Evolutionary conservation across 2,329 filamentous ascomycete species (phyloP), one percentile per base, ranked within the genome.

Genomic region (Eutypella sp.): DNA sequence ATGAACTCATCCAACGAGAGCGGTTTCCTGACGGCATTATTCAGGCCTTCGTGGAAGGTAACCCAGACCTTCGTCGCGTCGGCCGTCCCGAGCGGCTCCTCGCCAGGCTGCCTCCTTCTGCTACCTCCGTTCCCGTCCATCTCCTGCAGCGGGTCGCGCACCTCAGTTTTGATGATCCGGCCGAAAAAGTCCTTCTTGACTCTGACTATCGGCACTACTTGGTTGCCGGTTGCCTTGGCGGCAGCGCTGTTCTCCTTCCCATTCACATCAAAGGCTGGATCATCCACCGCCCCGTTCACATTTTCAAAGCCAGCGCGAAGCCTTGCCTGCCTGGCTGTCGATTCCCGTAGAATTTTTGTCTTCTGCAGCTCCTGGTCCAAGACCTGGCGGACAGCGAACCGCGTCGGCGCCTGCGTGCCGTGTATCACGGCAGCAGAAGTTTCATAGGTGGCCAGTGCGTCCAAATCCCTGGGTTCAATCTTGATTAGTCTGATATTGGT

Each of bases 301-400:
- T n/a, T n/a, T n/a, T n/a, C n/a, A n/a, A n/a, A n/a, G 55, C 73
- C 79, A n/a, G 73, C 80, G 36, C 67, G 70, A 62, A 82, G 84
- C 3, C 85, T 76, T 8, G 82, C 80, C 57, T 87, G 80, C 2
- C 87, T 74, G 1, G 82, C 76, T 4, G 80, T 76, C 49, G 80
- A 80, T 41, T 87, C 84, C 13, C 85, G 82, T 27, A 82, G 71
- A 24, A 78, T 70, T 11, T 84, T 78, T 40, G 89, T 85, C 59
- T 86, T 89, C 49, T 81, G 81, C 57, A 92, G 87, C 64, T 97
- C 92, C 63, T 93, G 89, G 59, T 96, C 90, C 1, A 99, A 76
- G 8, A 96, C 91, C 64, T 96, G 92, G 19, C 93, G 84, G 5
- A 99, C 85, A 1, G 92, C 92, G 60, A 89, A 99, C n/a, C 93